A percentile compares a stretch with the other conserved stretches of the same genome.
phyloP scores from a whole-genome alignment of 192 early-diverging fungal genomes.

The Phycomyces nitens region DNA sequence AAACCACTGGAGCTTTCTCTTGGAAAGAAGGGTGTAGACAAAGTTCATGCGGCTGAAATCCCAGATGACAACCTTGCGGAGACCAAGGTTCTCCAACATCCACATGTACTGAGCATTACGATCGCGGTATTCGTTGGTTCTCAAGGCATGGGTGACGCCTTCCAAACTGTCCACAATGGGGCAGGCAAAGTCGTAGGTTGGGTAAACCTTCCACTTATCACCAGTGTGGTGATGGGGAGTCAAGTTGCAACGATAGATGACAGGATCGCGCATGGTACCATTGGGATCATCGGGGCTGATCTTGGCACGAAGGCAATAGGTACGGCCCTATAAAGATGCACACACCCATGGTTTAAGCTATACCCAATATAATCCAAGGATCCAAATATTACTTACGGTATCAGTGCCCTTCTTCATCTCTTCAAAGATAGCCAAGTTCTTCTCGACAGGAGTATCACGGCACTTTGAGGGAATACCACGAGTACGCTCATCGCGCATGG shows the following conservation, averaged over 20 bases:
- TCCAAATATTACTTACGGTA: conserved; percentile 34
- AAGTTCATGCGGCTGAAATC: conserved; percentile 96
- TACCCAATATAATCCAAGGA: too few species aligned
- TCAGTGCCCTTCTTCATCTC: conserved; percentile 85
- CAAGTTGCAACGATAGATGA: conserved; percentile 92
- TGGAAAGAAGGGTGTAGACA: conserved; percentile 96
- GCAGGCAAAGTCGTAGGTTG: conserved; percentile 98
- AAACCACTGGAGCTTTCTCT: conserved; percentile 97
- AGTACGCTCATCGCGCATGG: conserved; percentile 87
- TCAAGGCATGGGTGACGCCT: conserved; percentile 96
- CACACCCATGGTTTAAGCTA: too few species aligned
- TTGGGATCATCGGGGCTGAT: conserved; percentile 86
- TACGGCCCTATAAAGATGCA: conserved; percentile 66
- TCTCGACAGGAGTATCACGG: conserved; percentile 84
- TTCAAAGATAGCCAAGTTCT: conserved; percentile 86
- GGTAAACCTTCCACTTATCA: conserved; percentile 94
- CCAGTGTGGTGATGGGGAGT: conserved; percentile 90
- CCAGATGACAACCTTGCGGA: conserved; percentile 91
- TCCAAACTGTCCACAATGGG: conserved; percentile 94
- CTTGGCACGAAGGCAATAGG: conserved; percentile 91
- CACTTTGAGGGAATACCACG: conserved; percentile 75
- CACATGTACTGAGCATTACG: conserved; percentile 96
- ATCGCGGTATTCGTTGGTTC: conserved; percentile 98
- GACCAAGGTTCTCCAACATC: conserved; percentile 82
- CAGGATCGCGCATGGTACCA: conserved; percentile 93